Base-by-base conservation (phyloP, 2,329 filamentous ascomycete genomes). In the Fusarium sp. region DNA sequence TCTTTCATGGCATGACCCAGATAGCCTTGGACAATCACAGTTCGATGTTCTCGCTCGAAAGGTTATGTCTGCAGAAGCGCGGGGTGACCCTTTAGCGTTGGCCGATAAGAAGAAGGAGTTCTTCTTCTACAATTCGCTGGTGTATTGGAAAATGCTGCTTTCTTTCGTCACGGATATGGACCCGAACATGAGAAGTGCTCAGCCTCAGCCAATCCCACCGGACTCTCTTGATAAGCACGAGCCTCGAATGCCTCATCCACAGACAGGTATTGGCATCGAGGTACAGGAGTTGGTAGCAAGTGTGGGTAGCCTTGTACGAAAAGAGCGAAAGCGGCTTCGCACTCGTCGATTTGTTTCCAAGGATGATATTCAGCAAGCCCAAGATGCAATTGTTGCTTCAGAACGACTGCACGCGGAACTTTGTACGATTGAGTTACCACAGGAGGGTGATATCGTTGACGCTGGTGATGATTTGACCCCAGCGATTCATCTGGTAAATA, bases 1-100 rank as follows among this genome's bases (percentile, higher is more conserved):
- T 3, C 87, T 87, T 7, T 85, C 85, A 37, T 90, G 88, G 88
- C 87, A 89, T 58, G 83, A 89, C 47, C 82, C 85, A 18, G 82
- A 79, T 41, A 85, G 86, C 52, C 79, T 90, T 7, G 88, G 87
- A 12, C 60, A 67, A 25, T 7, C 29, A 4, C 69, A 74, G 57
- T 74, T 72, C 12, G 56, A 74, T 7, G 57, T 72, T 11, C 59
- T 74, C 7, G 64, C 71, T 7, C 60, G 65, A 11, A 67, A 60
- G 32, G 58, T 71, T 10, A 41, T 66, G 7, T 57, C 71, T 16
- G 55, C 71, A 7, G 61, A 67, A 29, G 59, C 57, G 12, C 47
- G 49, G 1, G 53, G 55, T 1, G 47, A 65, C 1, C 58, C 59
- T n/a, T 20, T 62, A 12, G 20, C 61, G 2, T 12, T 57, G 7